Conservation (phyloP, 768 basidiomycete species). For the Chalciporus sphaerocephalus region DNA sequence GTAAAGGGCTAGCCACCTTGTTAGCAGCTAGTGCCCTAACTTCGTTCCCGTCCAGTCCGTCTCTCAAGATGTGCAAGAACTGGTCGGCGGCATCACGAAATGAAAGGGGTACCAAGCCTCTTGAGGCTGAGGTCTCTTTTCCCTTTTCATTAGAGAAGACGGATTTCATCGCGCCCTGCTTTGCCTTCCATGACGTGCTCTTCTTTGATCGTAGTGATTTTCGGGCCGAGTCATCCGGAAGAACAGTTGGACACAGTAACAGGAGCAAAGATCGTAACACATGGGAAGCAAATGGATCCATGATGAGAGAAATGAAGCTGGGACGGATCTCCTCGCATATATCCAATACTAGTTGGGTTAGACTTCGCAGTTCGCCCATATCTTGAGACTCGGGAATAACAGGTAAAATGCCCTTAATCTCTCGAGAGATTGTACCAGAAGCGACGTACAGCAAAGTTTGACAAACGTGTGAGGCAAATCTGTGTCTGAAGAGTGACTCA, state of each 20-base stretch:
- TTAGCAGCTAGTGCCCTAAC: conserved; percentile 71
- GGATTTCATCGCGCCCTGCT: conserved; percentile 77
- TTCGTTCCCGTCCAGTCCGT: conserved; percentile 62
- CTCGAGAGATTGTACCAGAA: conserved; percentile 58
- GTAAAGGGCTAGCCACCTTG: conserved; percentile 70
- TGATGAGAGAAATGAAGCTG: conserved; percentile 57
- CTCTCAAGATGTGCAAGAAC: conserved; percentile 50
- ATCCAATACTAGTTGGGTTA: conserved; percentile 61
- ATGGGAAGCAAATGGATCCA: conserved; percentile 89
- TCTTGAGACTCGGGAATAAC: conserved; percentile 43
- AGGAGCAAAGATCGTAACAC: conserved; percentile 77
- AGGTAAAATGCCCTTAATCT: conserved; percentile 55
- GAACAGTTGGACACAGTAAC: conserved; percentile 63
- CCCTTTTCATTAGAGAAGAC: conserved; percentile 53
- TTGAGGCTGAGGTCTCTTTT: conserved; percentile 30
- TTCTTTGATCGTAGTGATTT: conserved; percentile 74
- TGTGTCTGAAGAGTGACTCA: conserved; percentile 62
- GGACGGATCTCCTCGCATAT: conserved; percentile 74
- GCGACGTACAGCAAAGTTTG: conserved; percentile 81
- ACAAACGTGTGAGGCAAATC: conserved; percentile 94
- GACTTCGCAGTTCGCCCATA: conserved; percentile 61
- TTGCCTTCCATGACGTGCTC: conserved; percentile 76
- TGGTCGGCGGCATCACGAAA: conserved; percentile 44
- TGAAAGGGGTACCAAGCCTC: conserved; percentile 36
- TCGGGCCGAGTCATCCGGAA: conserved; percentile 35